Evolutionary conservation across 2,329 filamentous ascomycete genomes (phyloP).

Genomic region (Penicillium expansum): DNA sequence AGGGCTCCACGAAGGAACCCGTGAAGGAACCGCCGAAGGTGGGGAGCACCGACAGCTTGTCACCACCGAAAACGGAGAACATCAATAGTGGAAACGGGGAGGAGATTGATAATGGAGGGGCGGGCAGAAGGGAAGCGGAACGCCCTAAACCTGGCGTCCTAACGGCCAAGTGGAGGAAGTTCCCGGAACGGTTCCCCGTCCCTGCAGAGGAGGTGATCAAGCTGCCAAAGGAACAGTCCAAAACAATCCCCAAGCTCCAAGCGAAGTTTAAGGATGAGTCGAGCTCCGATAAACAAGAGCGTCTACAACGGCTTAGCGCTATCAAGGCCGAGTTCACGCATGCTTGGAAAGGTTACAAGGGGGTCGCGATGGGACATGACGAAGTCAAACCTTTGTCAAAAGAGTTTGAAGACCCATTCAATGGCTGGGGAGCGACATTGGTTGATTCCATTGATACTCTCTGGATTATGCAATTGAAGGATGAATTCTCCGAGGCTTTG

Average conservation of each 20-base stretch:
- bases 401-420: constrained; percentile 73
- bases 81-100: constrained; percentile 1
- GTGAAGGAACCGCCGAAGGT: not conserved
- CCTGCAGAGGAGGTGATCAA: constrained; percentile 66
- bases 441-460: constrained; percentile 80
- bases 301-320: constrained; percentile 61
- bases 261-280: constrained; percentile 66
- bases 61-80: not conserved
- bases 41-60: not conserved
- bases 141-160: constrained; percentile 24
- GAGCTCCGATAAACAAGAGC: constrained; percentile 57
- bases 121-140: constrained; percentile 36
- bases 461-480: constrained; percentile 78
- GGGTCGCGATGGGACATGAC: constrained; percentile 79
- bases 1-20: not conserved
- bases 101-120: constrained; percentile 32
- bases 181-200: constrained; percentile 74
- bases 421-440: constrained; percentile 84
- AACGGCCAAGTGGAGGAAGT: constrained; percentile 68
- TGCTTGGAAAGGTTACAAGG: constrained; percentile 79
- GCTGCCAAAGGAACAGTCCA: constrained; percentile 70
- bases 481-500: constrained; percentile 77
- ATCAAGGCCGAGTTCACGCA: constrained; percentile 74
- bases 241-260: constrained; percentile 73
- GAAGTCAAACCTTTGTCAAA: constrained; percentile 74